Base-by-base conservation (phyloP, 805 yeast genomes). In the Spathaspora passalidarum region DNA sequence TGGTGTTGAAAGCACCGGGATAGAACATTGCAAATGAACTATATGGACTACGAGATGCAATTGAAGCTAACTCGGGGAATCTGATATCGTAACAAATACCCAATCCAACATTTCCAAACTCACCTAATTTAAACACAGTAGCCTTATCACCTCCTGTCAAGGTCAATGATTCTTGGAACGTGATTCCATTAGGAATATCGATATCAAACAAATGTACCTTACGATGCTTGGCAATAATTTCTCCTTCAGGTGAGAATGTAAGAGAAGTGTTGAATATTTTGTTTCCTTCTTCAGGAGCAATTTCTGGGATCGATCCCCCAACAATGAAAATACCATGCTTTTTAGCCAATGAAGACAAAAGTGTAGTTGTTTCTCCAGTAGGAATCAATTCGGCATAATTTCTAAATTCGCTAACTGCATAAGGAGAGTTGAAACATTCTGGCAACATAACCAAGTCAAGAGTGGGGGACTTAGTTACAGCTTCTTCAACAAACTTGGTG, bases 341-440 rank as follows among this genome's bases (percentile, higher is more conserved):
- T 47, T 72, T 73, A n/a, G 98, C 96, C 53, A 89, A 62, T 0
- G 63, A 59, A 0, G 89, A 72, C 42, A 92, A 66, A 42, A 86
- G 77, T 43, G 63, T 53, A 2, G 92, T 82, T 4, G 82, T 75
- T 49, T 81, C 83, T 5, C 96, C 96, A 1, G 69, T 62, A 5
- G 96, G 95, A 37, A 94, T 86, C n/a, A 64, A 55, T 63, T 94
- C 99, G 2, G 96, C 91, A 61, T 94, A 92, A 48, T 88, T 82
- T 5, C 86, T 80, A 66, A 94, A 94, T 50, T 91, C 85, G 48
- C 80, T 79, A 22, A 89, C 96, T 0, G 96, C 81, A 61, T 94
- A 94, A 2, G 98, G 98, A 1, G 97, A 88, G 63, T 92, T 94
- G 79, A 91, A 92, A 69, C 97, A 90, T 68, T 94, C 98, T 7